These are phyloP conservation scores for Myxozyma mucilagina DNA, from an alignment of 805 yeast species.

Conservation along the genomic window DNA sequence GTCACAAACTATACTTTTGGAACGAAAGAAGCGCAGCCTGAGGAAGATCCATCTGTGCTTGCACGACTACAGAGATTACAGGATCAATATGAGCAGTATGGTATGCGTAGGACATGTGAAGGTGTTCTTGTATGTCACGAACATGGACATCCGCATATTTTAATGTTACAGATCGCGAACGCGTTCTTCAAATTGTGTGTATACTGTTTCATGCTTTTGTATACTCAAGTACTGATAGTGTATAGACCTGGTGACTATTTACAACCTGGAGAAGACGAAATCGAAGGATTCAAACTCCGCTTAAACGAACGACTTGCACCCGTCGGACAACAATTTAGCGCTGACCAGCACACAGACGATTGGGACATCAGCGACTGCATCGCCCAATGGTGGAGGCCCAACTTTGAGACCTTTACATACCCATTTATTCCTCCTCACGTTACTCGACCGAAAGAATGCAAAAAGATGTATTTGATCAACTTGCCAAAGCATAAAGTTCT, in stretches of 20 bases:
- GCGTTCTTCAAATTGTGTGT: constrained; percentile 38
- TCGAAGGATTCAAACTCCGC: constrained; percentile 34
- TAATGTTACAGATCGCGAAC: constrained; percentile 39
- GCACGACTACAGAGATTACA: constrained; percentile 37
- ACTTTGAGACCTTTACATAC: constrained; percentile 39
- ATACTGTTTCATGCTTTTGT: background rate
- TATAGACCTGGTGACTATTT: constrained; percentile 37
- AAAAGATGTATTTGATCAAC: constrained; percentile 38
- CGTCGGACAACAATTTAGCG: constrained; percentile 17
- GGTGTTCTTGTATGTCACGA: constrained; percentile 40
- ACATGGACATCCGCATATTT: constrained; percentile 40
- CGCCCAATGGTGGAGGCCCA: constrained; percentile 43
- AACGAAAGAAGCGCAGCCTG: constrained; percentile 38
- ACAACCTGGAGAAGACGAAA: constrained; percentile 35
- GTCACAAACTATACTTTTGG: constrained; percentile 40
- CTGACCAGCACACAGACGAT: constrained; percentile 30
- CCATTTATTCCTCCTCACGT: constrained; percentile 42
- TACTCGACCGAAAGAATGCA: constrained; percentile 42
- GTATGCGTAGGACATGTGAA: constrained; percentile 40
- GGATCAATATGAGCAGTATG: constrained; percentile 36
- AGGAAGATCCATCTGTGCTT: constrained; percentile 37
- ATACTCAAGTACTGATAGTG: background rate
- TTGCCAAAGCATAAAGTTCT: constrained; percentile 37
- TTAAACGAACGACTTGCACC: constrained; percentile 34
- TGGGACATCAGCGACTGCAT: constrained; percentile 41